A percentile compares a stretch with the other conserved stretches of the same genome.
phyloP scores from a whole-genome alignment of 148 eudicot species.

The Hydrangea macrophylla region DNA sequence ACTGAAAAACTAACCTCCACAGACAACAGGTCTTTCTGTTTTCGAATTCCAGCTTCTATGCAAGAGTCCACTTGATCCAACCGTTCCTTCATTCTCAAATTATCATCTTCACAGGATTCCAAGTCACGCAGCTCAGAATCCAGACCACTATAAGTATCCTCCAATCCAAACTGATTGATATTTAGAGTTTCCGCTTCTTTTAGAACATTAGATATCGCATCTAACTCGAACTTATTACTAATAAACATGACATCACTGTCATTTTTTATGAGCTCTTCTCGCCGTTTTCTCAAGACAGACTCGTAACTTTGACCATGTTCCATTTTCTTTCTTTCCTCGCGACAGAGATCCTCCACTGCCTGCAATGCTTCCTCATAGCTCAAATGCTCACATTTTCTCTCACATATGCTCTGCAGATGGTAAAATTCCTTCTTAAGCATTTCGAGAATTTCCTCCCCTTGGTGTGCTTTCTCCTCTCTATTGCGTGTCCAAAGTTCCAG shows the following conservation, averaged over 20 bases:
- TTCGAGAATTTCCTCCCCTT: conserved; percentile 59
- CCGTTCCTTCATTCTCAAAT: conserved; percentile 68
- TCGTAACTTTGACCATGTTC: conserved; percentile 57
- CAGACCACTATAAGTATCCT: conserved; percentile 55
- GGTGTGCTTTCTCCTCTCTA: conserved; percentile 67
- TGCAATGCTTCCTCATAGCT: conserved; percentile 83
- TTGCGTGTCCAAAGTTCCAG: conserved; percentile 57
- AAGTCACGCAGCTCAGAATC: conserved; percentile 58
- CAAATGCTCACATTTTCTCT: conserved; percentile 65
- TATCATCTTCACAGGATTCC: conserved; percentile 74
- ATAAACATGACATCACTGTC: conserved; percentile 41
- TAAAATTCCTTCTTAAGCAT: conserved; percentile 71
- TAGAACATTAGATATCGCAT: conserved; percentile 60
- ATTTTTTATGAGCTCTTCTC: conserved; percentile 59
- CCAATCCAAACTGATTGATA: conserved; percentile 60
- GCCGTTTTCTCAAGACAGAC: conserved; percentile 61
- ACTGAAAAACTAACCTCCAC: conserved; percentile 58
- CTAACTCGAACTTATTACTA: conserved; percentile 66
- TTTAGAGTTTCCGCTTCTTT: conserved; percentile 72
- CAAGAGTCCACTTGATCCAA: conserved; percentile 67
- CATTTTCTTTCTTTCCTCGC: conserved; percentile 83
- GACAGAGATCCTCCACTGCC: conserved; percentile 67
- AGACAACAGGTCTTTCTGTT: conserved; percentile 66
- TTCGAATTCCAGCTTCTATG: conserved; percentile 62
- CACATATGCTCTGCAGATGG: conserved; percentile 66